Evolutionary conservation across 345 rosid species (phyloP).

Genomic region (Passiflora organensis): DNA sequence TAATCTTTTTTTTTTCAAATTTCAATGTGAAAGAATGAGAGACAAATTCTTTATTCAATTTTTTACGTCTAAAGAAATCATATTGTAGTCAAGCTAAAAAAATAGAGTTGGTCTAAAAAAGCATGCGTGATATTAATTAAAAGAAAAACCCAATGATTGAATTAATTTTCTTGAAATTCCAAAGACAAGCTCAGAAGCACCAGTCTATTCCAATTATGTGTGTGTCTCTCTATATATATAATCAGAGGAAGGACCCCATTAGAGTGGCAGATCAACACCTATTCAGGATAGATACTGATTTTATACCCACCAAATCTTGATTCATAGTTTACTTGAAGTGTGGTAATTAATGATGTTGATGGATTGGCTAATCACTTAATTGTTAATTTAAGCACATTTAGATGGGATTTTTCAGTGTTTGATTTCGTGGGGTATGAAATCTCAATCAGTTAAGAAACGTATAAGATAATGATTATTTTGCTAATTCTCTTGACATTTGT

Average conservation of each 20-base stretch:
- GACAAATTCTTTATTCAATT: too few relatives aligned
- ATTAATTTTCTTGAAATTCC: too few relatives aligned
- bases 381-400: constrained; percentile 13
- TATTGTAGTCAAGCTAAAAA: too few relatives aligned
- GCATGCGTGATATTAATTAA: too few relatives aligned
- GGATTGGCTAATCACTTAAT: constrained; percentile 13
- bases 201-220: too few relatives aligned
- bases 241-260: not conserved
- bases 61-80: too few relatives aligned
- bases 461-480: constrained; percentile 11
- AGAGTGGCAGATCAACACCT: constrained; percentile 15
- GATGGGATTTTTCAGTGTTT: constrained; percentile 32
- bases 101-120: too few relatives aligned
- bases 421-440: constrained; percentile 51
- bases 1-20: too few relatives aligned
- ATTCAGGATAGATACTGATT: constrained; percentile 17
- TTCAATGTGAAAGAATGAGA: too few relatives aligned
- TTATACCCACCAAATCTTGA: constrained; percentile 22
- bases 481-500: constrained; percentile 27
- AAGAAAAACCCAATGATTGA: too few relatives aligned
- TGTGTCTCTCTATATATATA: too few relatives aligned
- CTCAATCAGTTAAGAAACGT: constrained; percentile 47
- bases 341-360: constrained; percentile 17
- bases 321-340: constrained; percentile 17
- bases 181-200: too few relatives aligned